phyloP scores from a whole-genome alignment of 2,329 filamentous ascomycete genomes.

The Thielaviopsis punctulata region DNA sequence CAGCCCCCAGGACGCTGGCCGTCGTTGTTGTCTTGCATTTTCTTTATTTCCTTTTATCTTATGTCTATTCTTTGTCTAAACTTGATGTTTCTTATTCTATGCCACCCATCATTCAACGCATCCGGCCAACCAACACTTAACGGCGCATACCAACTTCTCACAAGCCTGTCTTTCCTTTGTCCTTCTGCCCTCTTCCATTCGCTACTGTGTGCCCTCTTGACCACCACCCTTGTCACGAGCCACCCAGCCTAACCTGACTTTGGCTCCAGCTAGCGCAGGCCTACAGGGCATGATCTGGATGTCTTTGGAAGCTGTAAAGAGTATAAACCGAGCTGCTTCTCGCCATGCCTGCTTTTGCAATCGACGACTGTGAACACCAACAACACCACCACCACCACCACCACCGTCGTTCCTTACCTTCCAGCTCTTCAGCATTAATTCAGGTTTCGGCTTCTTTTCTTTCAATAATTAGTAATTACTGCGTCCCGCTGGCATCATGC shows the following conservation, averaged over 20 bases:
- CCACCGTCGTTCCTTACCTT: neutral
- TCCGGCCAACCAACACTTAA: neutral
- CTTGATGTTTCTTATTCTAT: neutral
- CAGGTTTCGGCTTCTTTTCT: neutral
- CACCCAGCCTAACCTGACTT: neutral
- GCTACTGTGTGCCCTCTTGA: no score
- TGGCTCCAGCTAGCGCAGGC: no score
- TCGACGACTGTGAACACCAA: neutral
- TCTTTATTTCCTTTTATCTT: neutral
- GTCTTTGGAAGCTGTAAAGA: neutral
- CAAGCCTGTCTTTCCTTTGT: neutral
- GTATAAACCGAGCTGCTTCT: neutral
- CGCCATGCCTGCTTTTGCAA: neutral
- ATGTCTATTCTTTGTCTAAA: no score
- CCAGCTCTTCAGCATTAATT: neutral
- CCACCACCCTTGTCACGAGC: neutral
- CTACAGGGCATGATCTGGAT: neutral
- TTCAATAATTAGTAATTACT: neutral
- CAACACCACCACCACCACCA: neutral
- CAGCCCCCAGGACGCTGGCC: neutral
- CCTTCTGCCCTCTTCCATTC: neutral
- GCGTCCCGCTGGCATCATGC: neutral
- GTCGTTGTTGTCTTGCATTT: neutral
- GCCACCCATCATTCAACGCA: no score
- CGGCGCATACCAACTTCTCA: neutral